Percentiles rank a stretch among this genome's conserved stretches.
Evolutionary conservation across 2,329 filamentous ascomycete genomes (phyloP).

Genomic region (Penicillium hesseltinei): DNA sequence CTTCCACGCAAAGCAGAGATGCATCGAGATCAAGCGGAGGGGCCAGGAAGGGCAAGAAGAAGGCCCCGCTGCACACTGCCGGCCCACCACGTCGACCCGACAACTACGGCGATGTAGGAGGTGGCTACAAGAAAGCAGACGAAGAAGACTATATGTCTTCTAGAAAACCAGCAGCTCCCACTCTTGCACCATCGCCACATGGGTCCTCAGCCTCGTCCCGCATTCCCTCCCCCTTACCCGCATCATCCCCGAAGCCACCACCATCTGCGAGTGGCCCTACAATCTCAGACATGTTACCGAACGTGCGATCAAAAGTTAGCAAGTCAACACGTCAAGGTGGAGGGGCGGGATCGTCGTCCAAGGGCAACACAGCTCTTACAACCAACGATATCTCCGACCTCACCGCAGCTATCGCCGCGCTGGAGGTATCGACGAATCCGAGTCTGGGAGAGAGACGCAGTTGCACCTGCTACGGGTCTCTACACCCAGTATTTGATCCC

Average conservation of each 20-base stretch:
- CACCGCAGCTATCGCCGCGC: slow-evolving; percentile 76
- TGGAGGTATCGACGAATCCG: slow-evolving; percentile 92
- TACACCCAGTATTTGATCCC: slow-evolving; percentile 84
- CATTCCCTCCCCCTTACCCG: slow-evolving; percentile 40
- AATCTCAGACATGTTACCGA: slow-evolving; percentile 70
- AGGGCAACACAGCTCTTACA: slow-evolving; percentile 35
- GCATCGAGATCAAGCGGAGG: slow-evolving; percentile 4
- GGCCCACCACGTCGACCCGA: slow-evolving; percentile 63
- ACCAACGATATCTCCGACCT: slow-evolving; percentile 56
- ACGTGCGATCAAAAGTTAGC: slow-evolving; percentile 57
- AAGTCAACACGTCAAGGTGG: slow-evolving; percentile 68
- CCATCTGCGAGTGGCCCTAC: slow-evolving; percentile 73
- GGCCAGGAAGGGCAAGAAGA: slow-evolving; percentile 52
- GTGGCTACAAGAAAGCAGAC: slow-evolving; percentile 73
- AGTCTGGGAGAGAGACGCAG: slow-evolving; percentile 63
- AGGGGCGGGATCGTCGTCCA: slow-evolving; percentile 67
- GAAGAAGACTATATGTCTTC: slow-evolving; percentile 68
- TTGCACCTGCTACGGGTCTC: slow-evolving; percentile 84
- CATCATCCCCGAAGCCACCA: slow-evolving; percentile 47
- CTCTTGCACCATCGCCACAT: slow-evolving; percentile 35
- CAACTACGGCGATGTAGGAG: slow-evolving; percentile 62
- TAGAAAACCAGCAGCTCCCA: slow-evolving; percentile 45
- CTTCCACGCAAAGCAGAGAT: slow-evolving; percentile 6
- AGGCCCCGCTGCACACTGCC: slow-evolving; percentile 58
- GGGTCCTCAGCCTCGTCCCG: slow-evolving; percentile 47